Evolutionary conservation across 2,329 filamentous ascomycete species (phyloP).

Genomic region (Fusarium sp.): DNA sequence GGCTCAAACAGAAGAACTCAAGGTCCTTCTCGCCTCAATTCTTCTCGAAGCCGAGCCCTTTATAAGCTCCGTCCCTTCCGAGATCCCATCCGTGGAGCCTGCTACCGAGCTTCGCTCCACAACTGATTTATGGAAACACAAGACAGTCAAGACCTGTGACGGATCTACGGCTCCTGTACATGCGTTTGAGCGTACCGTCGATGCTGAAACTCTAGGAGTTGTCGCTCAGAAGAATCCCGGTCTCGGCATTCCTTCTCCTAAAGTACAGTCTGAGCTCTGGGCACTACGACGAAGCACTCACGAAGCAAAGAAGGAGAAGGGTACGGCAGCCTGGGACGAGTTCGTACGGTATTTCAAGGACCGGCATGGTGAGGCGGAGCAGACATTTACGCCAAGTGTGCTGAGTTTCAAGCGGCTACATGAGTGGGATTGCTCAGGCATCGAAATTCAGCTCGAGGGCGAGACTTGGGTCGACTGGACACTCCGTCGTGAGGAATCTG

Average conservation of each 20-base stretch:
- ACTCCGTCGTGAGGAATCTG: slow-evolving; percentile 70
- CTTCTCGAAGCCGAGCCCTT: slow-evolving; percentile 70
- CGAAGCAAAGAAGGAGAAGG: slow-evolving; percentile 58
- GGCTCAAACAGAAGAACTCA: slow-evolving; percentile 56
- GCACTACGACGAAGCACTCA: slow-evolving; percentile 72
- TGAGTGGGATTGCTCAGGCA: slow-evolving; percentile 58
- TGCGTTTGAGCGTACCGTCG: slow-evolving; percentile 63
- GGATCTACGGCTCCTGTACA: slow-evolving; percentile 64
- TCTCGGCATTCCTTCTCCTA: slow-evolving; percentile 33
- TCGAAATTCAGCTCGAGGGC: slow-evolving; percentile 53
- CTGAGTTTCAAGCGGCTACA: slow-evolving; percentile 50
- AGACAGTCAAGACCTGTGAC: slow-evolving; percentile 60
- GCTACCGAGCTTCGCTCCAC: slow-evolving; percentile 27
- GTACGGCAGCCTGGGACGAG: slow-evolving; percentile 72
- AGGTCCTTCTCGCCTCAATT: slow-evolving; percentile 62
- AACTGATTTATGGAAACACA: slow-evolving; percentile 59
- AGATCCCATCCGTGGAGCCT: slow-evolving; percentile 34
- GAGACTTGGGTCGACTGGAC: slow-evolving; percentile 60
- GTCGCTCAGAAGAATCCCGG: slow-evolving; percentile 51
- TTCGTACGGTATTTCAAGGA: slow-evolving; percentile 70
- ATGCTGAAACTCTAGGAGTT: slow-evolving; percentile 55
- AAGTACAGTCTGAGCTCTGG: slow-evolving; percentile 66
- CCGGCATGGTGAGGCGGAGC: slow-evolving; percentile 54
- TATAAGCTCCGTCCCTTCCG: slow-evolving; percentile 63
- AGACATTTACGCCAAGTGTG: slow-evolving; percentile 54